phyloP scores from a whole-genome alignment of 1,139 yeast genomes.

The Candida tropicalis region DNA sequence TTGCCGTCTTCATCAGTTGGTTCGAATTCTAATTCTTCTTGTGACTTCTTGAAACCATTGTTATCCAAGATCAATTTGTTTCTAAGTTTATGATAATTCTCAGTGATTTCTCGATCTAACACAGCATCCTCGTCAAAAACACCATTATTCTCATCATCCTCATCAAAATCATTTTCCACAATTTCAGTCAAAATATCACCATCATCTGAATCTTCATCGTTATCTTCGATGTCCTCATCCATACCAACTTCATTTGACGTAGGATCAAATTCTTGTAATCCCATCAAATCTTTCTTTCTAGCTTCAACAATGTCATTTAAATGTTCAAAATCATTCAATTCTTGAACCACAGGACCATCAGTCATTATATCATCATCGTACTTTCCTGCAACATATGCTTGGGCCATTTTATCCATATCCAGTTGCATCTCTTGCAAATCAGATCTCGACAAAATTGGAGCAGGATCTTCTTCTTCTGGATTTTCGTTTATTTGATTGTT shows the following conservation, averaged over 20 bases:
- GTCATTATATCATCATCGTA: constrained; percentile 59
- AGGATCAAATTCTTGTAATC: constrained; percentile 20
- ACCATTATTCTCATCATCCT: constrained; percentile 20
- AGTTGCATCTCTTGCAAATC: constrained; percentile 30
- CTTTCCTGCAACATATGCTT: constrained; percentile 59
- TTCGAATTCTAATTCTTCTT: constrained; percentile 60
- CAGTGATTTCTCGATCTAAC: constrained; percentile 47
- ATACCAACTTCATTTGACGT: constrained; percentile 25
- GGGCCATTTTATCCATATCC: constrained; percentile 55
- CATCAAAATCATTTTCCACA: constrained; percentile 33
- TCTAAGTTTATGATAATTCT: constrained; percentile 61
- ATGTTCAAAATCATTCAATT: constrained; percentile 55
- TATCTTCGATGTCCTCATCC: constrained; percentile 24
- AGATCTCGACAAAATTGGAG: constrained; percentile 36
- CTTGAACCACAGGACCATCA: constrained; percentile 59
- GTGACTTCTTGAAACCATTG: constrained; percentile 48
- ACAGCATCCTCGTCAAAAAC: constrained; percentile 30
- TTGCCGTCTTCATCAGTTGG: constrained; percentile 73
- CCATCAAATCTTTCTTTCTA: constrained; percentile 19
- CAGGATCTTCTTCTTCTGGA: constrained; percentile 9
- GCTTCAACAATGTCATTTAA: constrained; percentile 53
- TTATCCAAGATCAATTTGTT: constrained; percentile 48
- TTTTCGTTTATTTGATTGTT: not conserved
- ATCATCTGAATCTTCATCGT: constrained; percentile 38
- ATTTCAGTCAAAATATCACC: constrained; percentile 40